Evolutionary conservation across 768 basidiomycete species (phyloP), one percentile per base, ranked within the genome.

Genomic region (Mycena haematopus): DNA sequence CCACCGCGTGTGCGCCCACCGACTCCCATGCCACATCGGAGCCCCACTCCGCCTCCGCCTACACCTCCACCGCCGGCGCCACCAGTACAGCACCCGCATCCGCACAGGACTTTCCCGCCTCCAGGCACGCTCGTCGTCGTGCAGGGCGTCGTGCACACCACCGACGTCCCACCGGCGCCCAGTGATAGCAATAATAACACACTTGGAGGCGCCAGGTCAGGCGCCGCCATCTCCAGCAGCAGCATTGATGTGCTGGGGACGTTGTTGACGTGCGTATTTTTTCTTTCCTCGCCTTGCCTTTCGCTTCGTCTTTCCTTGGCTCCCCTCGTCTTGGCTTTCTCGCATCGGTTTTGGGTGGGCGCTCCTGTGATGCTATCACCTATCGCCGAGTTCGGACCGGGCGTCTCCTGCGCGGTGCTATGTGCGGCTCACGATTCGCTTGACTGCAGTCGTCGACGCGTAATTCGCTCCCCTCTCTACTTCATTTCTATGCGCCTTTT

Each of bases 201-300:
- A 35, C 14, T 11, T 11, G 36, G 36, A 31, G 29, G 29, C 29
- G 29, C 29, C 29, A 5, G 6, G 29, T 4, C 29, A 31, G 9
- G 9, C 9, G 47, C 78, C 15, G 65, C 80, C 25, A 76, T 87
- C 61, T 91, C 90, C 0, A 86, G 87, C 0, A 89, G 86, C 35
- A 92, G 91, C 71, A 90, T 93, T 46, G 91, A 93, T 68, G 90
- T 93, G 13, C 76, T 93, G 29, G 92, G 91, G 24, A 92, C 91
- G n/a, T 74, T 93, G 17, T 78, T 93, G 33, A 93, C 91, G 91
- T 91, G 69, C 51, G 82, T 76, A 3, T 15, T 24, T 15, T 49
- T 33, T 15, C 27, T n/a, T 36, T 63, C 25, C 58, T 52, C 52
- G 31, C 31, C 21, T 63, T 58, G 50, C 17, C 49, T 55, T 27